Conservation (phyloP, 1,139 yeast genomes). For the Pneumocystis oryctolagi region DNA sequence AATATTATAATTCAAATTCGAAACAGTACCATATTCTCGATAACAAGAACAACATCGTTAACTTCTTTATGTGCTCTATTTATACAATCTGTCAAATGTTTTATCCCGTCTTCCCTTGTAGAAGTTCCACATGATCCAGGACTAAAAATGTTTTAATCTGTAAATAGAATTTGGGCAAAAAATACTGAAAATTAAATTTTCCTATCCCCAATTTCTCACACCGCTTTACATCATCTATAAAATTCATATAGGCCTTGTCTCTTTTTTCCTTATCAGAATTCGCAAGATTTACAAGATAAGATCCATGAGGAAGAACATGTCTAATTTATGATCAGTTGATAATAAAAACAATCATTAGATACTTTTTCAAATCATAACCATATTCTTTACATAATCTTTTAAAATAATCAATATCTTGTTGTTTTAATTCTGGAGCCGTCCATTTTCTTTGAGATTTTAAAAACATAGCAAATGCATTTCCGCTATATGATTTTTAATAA, state of each 20-base stretch:
- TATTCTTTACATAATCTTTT: constrained; percentile 42
- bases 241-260: constrained; percentile 58
- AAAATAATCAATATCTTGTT: constrained; percentile 54
- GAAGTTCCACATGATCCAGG: constrained; percentile 83
- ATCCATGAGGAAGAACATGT: constrained; percentile 79
- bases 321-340: background rate
- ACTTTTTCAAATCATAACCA: constrained; percentile 52
- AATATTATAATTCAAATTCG: background rate
- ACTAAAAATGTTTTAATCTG: constrained; percentile 4
- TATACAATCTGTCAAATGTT: constrained; percentile 57
- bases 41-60: constrained; percentile 62
- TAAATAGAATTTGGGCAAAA: background rate
- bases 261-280: constrained; percentile 77
- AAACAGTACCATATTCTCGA: constrained; percentile 59
- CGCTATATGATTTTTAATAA: constrained; percentile 16
- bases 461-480: constrained; percentile 76
- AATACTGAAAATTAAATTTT: constrained; percentile 61
- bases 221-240: constrained; percentile 69
- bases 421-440: constrained; percentile 64
- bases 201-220: constrained; percentile 80
- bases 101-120: constrained; percentile 49
- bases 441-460: constrained; percentile 82
- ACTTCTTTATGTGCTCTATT: constrained; percentile 67
- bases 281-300: constrained; percentile 80
- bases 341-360: constrained; percentile 5